Conservation (phyloP, 495 filamentous ascomycete genomes). For the Schizothecium vesticola region DNA sequence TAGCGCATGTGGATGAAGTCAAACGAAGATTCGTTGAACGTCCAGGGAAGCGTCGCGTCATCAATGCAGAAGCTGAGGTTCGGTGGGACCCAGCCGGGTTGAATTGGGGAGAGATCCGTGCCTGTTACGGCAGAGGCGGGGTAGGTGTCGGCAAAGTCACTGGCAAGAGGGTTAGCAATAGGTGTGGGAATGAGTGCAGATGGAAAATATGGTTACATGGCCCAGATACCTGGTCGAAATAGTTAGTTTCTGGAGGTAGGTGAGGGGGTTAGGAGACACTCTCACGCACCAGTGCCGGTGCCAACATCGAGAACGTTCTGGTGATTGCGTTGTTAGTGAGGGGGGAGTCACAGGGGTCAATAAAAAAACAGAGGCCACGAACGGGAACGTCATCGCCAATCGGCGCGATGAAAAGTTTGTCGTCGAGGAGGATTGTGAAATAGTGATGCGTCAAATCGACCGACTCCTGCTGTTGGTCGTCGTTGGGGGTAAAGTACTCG, state of each 20-base stretch:
- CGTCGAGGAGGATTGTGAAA: not conserved
- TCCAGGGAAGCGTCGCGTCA: slow-evolving; percentile 45
- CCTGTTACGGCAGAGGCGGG: slow-evolving; percentile 38
- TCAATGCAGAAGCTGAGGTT: slow-evolving; percentile 48
- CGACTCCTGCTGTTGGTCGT: slow-evolving; percentile 1
- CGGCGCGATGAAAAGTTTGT: not conserved
- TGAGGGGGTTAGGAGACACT: not conserved
- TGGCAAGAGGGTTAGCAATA: slow-evolving; percentile 10
- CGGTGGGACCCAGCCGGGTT: slow-evolving; percentile 37
- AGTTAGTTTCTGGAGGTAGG: not conserved
- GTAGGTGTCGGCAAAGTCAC: slow-evolving; percentile 49
- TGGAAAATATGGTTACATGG: not conserved
- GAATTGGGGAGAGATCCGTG: slow-evolving; percentile 27
- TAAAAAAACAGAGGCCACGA: not conserved
- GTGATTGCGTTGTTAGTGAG: not conserved
- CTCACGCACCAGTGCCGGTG: slow-evolving; percentile 2
- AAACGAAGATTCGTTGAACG: slow-evolving; percentile 42
- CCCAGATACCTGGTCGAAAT: not conserved
- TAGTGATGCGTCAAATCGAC: slow-evolving; percentile 4
- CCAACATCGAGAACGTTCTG: no score
- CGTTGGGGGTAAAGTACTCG: slow-evolving; percentile 2
- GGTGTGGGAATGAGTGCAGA: not conserved
- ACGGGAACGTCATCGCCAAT: not conserved
- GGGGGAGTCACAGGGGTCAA: not conserved
- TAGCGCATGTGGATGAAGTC: slow-evolving; percentile 55